phyloP scores from a whole-genome alignment of 306 rosid species.

The Lupinus albus region DNA sequence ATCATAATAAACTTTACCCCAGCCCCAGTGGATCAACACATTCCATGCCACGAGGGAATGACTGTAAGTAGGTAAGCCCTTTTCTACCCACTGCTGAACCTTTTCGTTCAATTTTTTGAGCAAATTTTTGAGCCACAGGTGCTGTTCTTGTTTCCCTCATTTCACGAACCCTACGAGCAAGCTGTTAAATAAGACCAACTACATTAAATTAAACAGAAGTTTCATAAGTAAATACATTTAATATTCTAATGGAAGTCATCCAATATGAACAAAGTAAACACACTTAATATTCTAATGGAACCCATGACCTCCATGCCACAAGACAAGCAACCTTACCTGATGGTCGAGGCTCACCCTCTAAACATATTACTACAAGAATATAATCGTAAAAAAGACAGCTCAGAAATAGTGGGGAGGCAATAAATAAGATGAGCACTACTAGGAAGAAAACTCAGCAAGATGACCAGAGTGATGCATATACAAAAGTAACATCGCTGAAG shows the following conservation, averaged over 20 bases:
- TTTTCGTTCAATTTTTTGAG: conserved; percentile 69
- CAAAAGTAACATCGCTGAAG: neutral
- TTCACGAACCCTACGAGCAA: conserved; percentile 93
- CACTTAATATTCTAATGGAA: no score
- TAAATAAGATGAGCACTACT: neutral
- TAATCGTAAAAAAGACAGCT: neutral
- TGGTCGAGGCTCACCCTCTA: no score
- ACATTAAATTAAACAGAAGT: conserved; percentile 49
- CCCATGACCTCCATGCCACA: no score
- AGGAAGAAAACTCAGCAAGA: neutral
- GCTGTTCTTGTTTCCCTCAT: conserved; percentile 97
- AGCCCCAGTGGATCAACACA: conserved; percentile 92
- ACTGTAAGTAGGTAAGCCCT: conserved; percentile 73
- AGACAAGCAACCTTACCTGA: no score
- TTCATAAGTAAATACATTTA: conserved; percentile 31
- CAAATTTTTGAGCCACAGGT: conserved; percentile 76
- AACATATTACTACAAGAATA: neutral
- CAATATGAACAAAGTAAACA: conserved; percentile 15
- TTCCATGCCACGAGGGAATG: conserved; percentile 97
- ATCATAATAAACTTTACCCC: conserved; percentile 62
- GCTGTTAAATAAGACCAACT: conserved; percentile 72
- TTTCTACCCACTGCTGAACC: conserved; percentile 52
- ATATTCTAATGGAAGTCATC: conserved; percentile 24
- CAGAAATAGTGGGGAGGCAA: neutral
- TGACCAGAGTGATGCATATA: neutral